Conservation (phyloP, 441 rosid genomes). For the Bruguiera hainesii region DNA sequence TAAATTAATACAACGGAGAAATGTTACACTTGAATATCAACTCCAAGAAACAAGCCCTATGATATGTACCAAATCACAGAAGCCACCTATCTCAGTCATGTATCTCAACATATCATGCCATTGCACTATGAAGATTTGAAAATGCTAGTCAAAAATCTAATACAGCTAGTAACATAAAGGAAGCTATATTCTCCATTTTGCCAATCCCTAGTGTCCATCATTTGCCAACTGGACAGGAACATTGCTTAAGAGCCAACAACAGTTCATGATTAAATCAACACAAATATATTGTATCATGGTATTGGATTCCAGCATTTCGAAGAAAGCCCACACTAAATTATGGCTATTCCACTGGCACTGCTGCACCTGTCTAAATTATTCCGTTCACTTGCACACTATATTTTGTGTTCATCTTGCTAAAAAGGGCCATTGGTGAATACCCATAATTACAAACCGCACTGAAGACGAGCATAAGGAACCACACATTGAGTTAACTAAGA, state of each 20-base stretch:
- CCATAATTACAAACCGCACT: neutral
- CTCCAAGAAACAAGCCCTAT: neutral
- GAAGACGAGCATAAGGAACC: neutral
- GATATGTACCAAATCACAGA: neutral
- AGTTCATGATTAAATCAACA: neutral
- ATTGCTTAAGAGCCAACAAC: neutral
- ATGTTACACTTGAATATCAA: neutral
- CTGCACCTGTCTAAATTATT: neutral
- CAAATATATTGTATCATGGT: neutral
- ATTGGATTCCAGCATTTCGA: neutral
- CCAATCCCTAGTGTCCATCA: neutral
- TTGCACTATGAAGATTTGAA: neutral
- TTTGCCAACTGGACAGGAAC: neutral
- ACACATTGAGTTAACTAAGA: neutral
- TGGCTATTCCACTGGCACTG: neutral
- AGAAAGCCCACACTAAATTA: neutral
- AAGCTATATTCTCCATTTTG: neutral
- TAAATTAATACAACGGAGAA: neutral
- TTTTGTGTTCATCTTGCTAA: neutral
- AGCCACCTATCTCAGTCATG: constrained; percentile 6
- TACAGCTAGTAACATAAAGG: neutral
- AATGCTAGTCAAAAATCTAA: neutral
- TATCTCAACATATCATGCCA: neutral
- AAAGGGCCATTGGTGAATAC: neutral
- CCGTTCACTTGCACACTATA: neutral